Evolutionary conservation across 805 yeast species (phyloP).

Genomic region (Grigorovia yakushimaensis): DNA sequence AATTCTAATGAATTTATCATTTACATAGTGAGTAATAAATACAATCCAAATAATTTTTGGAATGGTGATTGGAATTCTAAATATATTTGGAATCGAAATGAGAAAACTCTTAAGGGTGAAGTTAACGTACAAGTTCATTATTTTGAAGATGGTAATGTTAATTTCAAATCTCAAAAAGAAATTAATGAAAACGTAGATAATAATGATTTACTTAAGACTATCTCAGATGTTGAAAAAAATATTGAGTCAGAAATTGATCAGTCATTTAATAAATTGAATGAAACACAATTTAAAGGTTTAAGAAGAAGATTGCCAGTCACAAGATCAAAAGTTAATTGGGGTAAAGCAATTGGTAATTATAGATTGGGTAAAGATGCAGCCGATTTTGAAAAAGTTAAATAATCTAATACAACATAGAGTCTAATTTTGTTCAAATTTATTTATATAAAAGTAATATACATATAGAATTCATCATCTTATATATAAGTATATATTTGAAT

Average conservation of each 20-base stretch:
- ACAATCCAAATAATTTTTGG: constrained; percentile 70
- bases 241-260: constrained; percentile 50
- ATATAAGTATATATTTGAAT: no score
- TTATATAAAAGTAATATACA: no score
- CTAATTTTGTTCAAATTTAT: background rate
- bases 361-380: constrained; percentile 75
- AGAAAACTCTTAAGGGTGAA: constrained; percentile 38
- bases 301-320: constrained; percentile 91
- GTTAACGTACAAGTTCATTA: constrained; percentile 74
- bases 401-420: background rate
- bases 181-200: constrained; percentile 15
- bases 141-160: constrained; percentile 92
- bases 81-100: constrained; percentile 37
- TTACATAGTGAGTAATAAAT: constrained; percentile 59
- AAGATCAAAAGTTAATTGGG: constrained; percentile 90
- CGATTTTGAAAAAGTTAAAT: constrained; percentile 15
- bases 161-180: constrained; percentile 44
- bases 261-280: constrained; percentile 65
- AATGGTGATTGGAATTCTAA: constrained; percentile 81
- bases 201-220: constrained; percentile 31
- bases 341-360: constrained; percentile 82
- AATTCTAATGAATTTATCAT: constrained; percentile 29
- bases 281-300: constrained; percentile 67
- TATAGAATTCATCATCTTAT: no score
- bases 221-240: constrained; percentile 45